Base-by-base conservation (phyloP, 83 land plant species). In the Thuja plicata region DNA sequence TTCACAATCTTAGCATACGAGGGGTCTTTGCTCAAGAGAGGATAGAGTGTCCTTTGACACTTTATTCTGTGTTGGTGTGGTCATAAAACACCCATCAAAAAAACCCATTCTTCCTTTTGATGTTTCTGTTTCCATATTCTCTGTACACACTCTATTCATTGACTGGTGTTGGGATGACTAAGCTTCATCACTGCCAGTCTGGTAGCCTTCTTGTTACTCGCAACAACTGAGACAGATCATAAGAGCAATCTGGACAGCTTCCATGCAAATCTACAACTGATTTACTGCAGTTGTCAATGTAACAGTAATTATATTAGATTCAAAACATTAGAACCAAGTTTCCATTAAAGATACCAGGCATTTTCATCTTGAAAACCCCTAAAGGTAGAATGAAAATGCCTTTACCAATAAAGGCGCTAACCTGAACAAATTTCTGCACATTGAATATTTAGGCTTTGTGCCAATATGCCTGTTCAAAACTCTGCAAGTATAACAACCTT, bases 261-360 rank as follows among this genome's bases (percentile, higher is more conserved):
- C 99, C 89, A 82, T 95, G 92, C 88, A 93, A 93, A 92, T 97
- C 95, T 73, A 95, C 94, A 78, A 97, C 96, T 2, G 99, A 96
- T 41, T 97, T 96, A 73, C 87, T 90, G 92, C 97, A 97, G 80
- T 95, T 94, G 89, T 97, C 92, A 91, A 97, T 96, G 97, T 88
- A 77, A 34, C 34, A 62, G n/a, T 32, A 50, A 12, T 11, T 84
- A n/a, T 43, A 85, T 52, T 19, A 35, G 74, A 87, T 37, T 8
- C 89, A 84, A 35, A 8, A 66, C 87, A 32, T 76, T 46, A 62
- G 48, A 52, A 43, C 87, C 45, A 55, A n/a, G 45, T 45, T 38
- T 46, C 40, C 41, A 74, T 37, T 34, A 21, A n/a, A 38, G 21
- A 35, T 48, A 16, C 9, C 78, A 27, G 78, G 38, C 46, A 12